Percentiles rank a stretch among this genome's conserved stretches.
phyloP scores from a whole-genome alignment of 2,329 filamentous ascomycete species.

The Trichophyton simii region DNA sequence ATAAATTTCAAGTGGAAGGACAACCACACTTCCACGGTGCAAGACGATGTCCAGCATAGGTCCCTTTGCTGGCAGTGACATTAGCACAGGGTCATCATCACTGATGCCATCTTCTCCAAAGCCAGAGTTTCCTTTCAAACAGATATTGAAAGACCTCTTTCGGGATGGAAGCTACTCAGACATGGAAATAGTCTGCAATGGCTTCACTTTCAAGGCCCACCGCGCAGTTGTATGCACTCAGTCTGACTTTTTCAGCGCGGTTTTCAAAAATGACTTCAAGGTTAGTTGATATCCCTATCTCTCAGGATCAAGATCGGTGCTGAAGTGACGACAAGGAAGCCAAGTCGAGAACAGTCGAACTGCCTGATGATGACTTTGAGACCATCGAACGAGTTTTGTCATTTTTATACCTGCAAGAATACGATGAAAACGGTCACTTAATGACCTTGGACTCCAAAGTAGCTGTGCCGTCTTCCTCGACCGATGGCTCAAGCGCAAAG shows the following conservation, averaged over 20 bases:
- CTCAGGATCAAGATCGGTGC: neutral
- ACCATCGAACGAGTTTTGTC: constrained; percentile 1
- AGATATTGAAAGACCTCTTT: neutral
- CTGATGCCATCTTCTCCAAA: neutral
- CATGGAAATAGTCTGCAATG: neutral
- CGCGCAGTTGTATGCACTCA: neutral
- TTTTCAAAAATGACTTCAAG: neutral
- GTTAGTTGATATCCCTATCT: neutral
- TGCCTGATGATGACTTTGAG: neutral
- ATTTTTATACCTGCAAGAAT: constrained; percentile 1
- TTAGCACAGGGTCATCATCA: too few species aligned
- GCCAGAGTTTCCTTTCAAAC: neutral
- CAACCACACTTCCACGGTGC: too few species aligned
- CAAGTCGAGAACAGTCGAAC: neutral
- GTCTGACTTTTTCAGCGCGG: neutral
- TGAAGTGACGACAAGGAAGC: neutral
- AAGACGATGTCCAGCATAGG: too few species aligned
- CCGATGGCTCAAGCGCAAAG: neutral
- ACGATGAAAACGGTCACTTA: neutral
- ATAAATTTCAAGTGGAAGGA: too few species aligned
- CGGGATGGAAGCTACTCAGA: neutral
- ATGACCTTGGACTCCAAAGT: neutral
- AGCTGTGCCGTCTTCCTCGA: neutral
- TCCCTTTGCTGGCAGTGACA: too few species aligned
- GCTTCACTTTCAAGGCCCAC: neutral